These are phyloP conservation scores for Panicum miliaceum DNA, from an alignment of 176 grass and related monocot species.

Conservation along the genomic window DNA sequence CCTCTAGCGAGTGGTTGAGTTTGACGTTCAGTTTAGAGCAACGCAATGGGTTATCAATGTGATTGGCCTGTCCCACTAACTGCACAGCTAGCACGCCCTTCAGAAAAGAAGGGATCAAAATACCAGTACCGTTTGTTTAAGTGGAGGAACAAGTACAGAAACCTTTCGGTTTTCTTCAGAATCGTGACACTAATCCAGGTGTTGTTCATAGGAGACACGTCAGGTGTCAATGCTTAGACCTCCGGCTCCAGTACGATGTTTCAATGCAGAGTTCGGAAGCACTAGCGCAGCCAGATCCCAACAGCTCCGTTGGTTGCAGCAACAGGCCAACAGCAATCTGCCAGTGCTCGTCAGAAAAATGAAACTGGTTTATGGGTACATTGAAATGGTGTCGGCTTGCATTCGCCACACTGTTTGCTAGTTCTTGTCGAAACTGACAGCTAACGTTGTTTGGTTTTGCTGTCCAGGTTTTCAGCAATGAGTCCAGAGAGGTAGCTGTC, in stretches of 20 bases:
- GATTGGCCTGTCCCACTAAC: slow-evolving; percentile 11
- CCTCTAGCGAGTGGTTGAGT: slow-evolving; percentile 27
- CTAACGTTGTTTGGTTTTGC: background rate
- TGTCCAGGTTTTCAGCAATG: background rate
- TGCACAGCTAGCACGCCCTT: background rate
- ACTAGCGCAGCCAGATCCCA: background rate
- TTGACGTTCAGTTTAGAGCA: slow-evolving; percentile 3
- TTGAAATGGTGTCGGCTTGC: background rate
- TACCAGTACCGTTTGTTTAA: background rate
- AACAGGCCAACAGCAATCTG: background rate
- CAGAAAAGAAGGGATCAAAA: background rate
- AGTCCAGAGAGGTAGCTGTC: background rate
- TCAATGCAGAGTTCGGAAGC: background rate
- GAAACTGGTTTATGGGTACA: background rate
- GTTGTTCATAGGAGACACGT: background rate
- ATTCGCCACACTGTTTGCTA: background rate
- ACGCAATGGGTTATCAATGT: background rate
- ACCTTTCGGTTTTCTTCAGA: slow-evolving; percentile 3
- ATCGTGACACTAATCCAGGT: background rate
- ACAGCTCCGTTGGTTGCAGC: background rate
- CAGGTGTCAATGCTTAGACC: background rate
- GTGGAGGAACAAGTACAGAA: background rate
- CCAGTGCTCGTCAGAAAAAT: background rate
- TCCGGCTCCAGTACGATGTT: background rate
- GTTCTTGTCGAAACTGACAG: background rate